phyloP scores from a whole-genome alignment of 768 basidiomycete species.

The Sporobolomyces roseus region DNA sequence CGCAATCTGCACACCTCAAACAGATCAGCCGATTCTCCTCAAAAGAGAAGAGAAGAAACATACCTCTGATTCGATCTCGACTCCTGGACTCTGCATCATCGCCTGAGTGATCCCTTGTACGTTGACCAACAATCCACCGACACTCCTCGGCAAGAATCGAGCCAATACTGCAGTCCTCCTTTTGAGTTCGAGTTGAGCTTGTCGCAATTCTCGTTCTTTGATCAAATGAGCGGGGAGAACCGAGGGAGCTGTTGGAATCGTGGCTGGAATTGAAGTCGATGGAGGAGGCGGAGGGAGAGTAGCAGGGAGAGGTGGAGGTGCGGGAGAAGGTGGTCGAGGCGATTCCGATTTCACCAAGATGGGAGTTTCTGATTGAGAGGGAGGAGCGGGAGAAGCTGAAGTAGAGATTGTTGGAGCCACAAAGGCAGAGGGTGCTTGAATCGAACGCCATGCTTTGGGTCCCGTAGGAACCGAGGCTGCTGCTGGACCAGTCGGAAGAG shows the following conservation, averaged over 20 bases:
- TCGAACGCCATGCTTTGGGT: constrained; percentile 30
- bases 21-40: not conserved
- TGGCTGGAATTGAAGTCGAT: not conserved
- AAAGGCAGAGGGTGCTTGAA: not conserved
- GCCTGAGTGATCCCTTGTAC: constrained; percentile 1
- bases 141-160: constrained; percentile 23
- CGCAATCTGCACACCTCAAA: constrained; percentile 6
- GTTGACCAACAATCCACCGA: constrained; percentile 10
- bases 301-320: constrained; percentile 3
- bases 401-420: not conserved
- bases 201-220: constrained; percentile 16
- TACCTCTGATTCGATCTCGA: constrained; percentile 27
- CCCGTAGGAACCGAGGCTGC: constrained; percentile 17
- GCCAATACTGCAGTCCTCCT: not conserved
- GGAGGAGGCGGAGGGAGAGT: not conserved
- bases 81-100: constrained; percentile 18
- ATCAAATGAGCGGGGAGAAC: not conserved
- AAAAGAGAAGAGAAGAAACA: not conserved
- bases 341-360: not conserved
- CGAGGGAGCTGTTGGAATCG: not conserved
- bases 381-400: not conserved
- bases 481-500: not conserved
- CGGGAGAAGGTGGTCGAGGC: not conserved
- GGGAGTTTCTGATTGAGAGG: not conserved
- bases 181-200: not conserved